Evolutionary conservation across 1,284 basidiomycete species (phyloP).

Genomic region (Microbotryomycetes sp.): DNA sequence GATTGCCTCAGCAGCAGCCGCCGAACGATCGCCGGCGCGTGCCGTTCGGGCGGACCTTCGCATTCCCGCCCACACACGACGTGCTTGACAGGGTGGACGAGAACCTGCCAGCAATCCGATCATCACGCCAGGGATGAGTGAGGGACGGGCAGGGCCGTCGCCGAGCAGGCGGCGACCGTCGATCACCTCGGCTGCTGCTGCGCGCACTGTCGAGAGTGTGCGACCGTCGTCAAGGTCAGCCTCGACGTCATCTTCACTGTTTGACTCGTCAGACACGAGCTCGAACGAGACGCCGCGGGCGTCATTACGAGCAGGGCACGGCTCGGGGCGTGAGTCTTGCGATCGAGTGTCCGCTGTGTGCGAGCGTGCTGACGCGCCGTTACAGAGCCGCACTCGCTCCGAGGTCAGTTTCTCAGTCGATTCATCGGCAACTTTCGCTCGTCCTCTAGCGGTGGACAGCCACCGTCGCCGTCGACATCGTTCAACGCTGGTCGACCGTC

Average conservation of each 20-base stretch:
- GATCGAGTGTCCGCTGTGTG: too few relatives aligned
- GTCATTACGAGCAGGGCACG: neutral
- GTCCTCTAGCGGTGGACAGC: neutral
- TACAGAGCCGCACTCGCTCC: neutral
- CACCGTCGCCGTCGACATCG: neutral
- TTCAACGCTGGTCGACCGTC: slow-evolving; percentile 3
- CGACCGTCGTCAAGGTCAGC: neutral
- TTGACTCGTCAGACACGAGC: too few relatives aligned
- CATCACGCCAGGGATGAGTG: too few relatives aligned
- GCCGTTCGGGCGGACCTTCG: too few relatives aligned
- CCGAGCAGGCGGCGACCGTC: neutral
- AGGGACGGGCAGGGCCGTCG: too few relatives aligned
- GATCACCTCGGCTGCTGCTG: neutral
- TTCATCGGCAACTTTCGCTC: slow-evolving; percentile 24
- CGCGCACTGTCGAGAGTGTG: neutral
- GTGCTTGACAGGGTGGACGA: too few relatives aligned
- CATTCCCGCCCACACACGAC: too few relatives aligned
- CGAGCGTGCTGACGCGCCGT: too few relatives aligned
- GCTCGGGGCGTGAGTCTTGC: too few relatives aligned
- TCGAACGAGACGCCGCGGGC: neutral
- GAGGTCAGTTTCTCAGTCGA: slow-evolving; percentile 13
- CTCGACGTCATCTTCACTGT: neutral
- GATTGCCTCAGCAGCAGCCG: too few relatives aligned
- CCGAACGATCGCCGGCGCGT: too few relatives aligned
- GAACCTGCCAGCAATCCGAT: too few relatives aligned